Evolutionary conservation across 805 yeast genomes (phyloP).

Genomic region (Torulaspora microellipsoides): DNA sequence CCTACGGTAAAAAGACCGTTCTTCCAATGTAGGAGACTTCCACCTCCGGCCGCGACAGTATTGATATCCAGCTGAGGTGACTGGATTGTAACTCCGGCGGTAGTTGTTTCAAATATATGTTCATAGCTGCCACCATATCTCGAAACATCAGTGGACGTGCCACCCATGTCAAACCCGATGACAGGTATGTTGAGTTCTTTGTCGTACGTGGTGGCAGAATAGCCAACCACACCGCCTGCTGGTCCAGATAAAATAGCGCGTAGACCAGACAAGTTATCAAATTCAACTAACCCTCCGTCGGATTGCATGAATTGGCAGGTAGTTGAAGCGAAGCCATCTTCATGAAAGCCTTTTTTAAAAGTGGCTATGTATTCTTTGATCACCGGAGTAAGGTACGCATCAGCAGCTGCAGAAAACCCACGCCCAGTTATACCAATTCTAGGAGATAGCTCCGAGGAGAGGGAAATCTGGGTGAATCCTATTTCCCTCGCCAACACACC

Average conservation of each 20-base stretch:
- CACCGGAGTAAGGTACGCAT: constrained; percentile 77
- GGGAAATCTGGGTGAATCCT: constrained; percentile 65
- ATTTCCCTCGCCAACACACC: constrained; percentile 55
- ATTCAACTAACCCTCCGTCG: constrained; percentile 89
- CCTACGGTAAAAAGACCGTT: constrained; percentile 76
- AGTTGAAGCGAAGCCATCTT: constrained; percentile 43
- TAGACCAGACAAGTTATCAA: constrained; percentile 76
- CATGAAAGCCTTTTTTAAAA: constrained; percentile 54
- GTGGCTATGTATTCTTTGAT: constrained; percentile 60
- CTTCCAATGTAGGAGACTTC: constrained; percentile 59
- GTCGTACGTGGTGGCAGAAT: constrained; percentile 72
- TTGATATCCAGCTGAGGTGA: constrained; percentile 79
- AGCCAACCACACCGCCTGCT: constrained; percentile 96
- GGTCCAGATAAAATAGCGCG: constrained; percentile 91
- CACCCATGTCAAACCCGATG: constrained; percentile 86
- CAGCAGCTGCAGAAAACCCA: constrained; percentile 71
- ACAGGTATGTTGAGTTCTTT: constrained; percentile 46
- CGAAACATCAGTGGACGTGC: constrained; percentile 81
- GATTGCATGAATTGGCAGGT: constrained; percentile 78
- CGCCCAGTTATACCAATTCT: constrained; percentile 72
- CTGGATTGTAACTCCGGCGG: constrained; percentile 77
- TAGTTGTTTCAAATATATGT: constrained; percentile 76
- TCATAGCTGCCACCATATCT: constrained; percentile 65
- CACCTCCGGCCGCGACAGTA: constrained; percentile 85
- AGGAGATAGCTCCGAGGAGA: constrained; percentile 65